Conservation (phyloP, 1,139 yeast genomes). For the Kodamaea plutei region DNA sequence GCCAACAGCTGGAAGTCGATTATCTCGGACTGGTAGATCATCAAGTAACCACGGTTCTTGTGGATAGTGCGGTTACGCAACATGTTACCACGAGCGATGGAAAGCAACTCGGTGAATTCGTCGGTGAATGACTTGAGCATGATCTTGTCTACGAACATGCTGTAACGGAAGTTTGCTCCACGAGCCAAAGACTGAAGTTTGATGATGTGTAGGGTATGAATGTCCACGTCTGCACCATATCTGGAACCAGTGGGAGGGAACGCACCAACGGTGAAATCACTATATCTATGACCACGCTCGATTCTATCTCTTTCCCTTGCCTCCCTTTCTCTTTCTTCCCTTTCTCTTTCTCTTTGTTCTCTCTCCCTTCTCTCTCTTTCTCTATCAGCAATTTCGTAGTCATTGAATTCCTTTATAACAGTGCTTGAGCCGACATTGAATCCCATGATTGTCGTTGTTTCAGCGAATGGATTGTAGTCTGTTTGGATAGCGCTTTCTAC, state of each 20-base stretch:
- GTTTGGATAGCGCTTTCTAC: conserved; percentile 16
- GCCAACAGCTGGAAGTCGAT: conserved; percentile 35
- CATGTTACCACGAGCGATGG: conserved; percentile 40
- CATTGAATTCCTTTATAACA: too few relatives aligned
- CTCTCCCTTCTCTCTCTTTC: background rate
- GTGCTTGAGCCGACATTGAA: conserved; percentile 12
- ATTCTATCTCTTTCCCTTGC: background rate
- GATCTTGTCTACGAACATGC: conserved; percentile 56
- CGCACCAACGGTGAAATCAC: background rate
- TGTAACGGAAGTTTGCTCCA: conserved; percentile 63
- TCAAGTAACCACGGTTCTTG: conserved; percentile 34
- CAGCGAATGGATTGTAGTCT: conserved; percentile 12
- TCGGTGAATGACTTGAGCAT: conserved; percentile 53
- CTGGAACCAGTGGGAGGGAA: background rate
- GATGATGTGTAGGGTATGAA: conserved; percentile 19
- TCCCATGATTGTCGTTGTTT: conserved; percentile 8
- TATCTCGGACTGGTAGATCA: conserved; percentile 24
- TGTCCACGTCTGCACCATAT: conserved; percentile 21
- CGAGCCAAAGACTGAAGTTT: conserved; percentile 59
- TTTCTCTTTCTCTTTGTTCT: conserved; percentile 1
- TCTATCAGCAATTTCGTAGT: too few relatives aligned
- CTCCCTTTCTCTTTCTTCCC: background rate
- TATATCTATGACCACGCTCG: conserved; percentile 1
- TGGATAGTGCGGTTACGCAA: conserved; percentile 35
- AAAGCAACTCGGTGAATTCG: conserved; percentile 34